Evolutionary conservation across 164 flowering plant genomes (phyloP).

Genomic region (Magnolia sinica): DNA sequence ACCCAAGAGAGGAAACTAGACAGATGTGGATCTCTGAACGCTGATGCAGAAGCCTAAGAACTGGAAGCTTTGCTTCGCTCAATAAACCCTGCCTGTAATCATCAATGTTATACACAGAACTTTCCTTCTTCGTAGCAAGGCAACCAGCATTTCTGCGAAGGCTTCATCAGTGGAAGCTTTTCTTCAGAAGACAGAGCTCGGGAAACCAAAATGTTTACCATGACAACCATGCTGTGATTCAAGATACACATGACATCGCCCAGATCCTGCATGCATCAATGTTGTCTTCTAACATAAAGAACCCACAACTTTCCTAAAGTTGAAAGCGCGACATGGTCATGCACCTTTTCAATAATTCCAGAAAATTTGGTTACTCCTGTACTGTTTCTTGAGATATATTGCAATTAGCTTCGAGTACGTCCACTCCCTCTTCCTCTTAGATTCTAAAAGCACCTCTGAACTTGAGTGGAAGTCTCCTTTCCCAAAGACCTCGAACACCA

Average conservation of each 20-base stretch:
- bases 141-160: too few species aligned
- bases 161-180: too few species aligned
- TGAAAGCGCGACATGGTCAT: background rate
- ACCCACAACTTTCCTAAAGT: background rate
- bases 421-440: conserved; percentile 36
- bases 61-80: too few species aligned
- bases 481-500: conserved; percentile 77
- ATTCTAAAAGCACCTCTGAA: conserved; percentile 71
- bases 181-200: too few species aligned
- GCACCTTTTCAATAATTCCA: conserved; percentile 70
- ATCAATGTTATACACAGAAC: too few species aligned
- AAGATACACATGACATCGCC: background rate
- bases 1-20: too few species aligned
- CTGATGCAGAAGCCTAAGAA: too few species aligned
- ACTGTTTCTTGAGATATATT: conserved; percentile 54
- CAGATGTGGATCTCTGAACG: too few species aligned
- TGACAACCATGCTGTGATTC: background rate
- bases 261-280: too few species aligned
- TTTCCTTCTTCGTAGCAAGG: too few species aligned
- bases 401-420: conserved; percentile 57
- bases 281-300: background rate
- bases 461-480: conserved; percentile 82
- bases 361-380: conserved; percentile 72
- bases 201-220: too few species aligned
- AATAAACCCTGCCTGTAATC: too few species aligned